Conservation (phyloP, 306 rosid species). For the Cucumis hystrix region DNA sequence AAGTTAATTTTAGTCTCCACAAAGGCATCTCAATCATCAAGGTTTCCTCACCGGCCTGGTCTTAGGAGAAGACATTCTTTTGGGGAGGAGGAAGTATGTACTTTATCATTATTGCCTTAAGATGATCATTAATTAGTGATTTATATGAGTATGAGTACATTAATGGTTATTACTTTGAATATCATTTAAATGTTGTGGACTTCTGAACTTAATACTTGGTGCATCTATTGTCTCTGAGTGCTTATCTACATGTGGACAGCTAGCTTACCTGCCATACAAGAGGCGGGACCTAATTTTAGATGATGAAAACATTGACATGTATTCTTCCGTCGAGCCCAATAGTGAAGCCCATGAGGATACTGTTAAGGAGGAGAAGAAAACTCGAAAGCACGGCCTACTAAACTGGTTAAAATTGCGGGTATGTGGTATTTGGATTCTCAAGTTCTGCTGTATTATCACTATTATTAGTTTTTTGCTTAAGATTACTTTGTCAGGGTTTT, state of each 20-base stretch:
- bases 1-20: conserved; percentile 96
- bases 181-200: not conserved
- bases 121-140: not conserved
- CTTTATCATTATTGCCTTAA: conserved; percentile 2
- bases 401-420: conserved; percentile 94
- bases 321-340: conserved; percentile 68
- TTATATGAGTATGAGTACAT: not conserved
- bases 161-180: not conserved
- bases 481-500: not conserved
- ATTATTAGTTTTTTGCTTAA: not conserved
- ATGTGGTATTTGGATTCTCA: conserved; percentile 16
- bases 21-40: conserved; percentile 53
- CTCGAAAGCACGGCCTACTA: conserved; percentile 79
- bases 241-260: conserved; percentile 38
- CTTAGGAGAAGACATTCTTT: conserved; percentile 87
- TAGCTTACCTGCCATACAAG: conserved; percentile 92
- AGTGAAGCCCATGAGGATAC: conserved; percentile 41
- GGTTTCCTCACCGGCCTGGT: conserved; percentile 57
- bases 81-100: conserved; percentile 72
- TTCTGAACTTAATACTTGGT: not conserved
- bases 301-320: conserved; percentile 69
- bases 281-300: conserved; percentile 82
- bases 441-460: not conserved
- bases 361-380: conserved; percentile 71
- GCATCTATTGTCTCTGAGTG: conserved; percentile 2